These are phyloP conservation scores for Rhytidhysteron rufulum DNA, from an alignment of 2,329 filamentous ascomycete species.

Conservation along the genomic window DNA sequence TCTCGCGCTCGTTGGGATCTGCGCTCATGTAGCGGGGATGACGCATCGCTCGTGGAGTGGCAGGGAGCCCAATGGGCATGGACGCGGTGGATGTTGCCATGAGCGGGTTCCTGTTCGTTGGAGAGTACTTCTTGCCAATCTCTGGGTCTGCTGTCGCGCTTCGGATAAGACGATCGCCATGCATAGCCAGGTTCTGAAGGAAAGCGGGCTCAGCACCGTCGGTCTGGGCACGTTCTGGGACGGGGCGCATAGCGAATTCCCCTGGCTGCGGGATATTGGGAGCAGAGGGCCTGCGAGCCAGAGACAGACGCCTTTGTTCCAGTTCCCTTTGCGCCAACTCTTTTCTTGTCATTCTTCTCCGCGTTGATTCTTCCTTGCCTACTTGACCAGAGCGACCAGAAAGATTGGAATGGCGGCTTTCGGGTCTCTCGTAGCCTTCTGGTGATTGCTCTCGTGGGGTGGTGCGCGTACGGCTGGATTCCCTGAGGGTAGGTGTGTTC, in stretches of 20 bases:
- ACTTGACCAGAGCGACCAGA: constrained; percentile 27
- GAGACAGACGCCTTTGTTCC: constrained; percentile 78
- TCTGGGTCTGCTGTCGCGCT: constrained; percentile 65
- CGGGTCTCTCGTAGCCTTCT: constrained; percentile 19
- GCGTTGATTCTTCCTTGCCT: constrained; percentile 12
- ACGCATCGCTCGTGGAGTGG: constrained; percentile 87
- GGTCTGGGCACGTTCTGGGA: constrained; percentile 32
- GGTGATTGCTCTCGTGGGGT: constrained; percentile 31
- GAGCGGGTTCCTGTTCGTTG: constrained; percentile 26
- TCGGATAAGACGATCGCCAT: constrained; percentile 44
- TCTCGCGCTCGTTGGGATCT: constrained; percentile 49
- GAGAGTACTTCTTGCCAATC: constrained; percentile 37
- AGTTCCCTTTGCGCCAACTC: constrained; percentile 68
- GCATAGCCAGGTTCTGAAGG: constrained; percentile 30
- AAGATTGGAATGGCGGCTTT: constrained; percentile 22
- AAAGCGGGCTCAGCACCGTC: constrained; percentile 44
- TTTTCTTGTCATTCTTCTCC: constrained; percentile 36
- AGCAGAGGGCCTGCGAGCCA: constrained; percentile 70
- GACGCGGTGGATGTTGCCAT: constrained; percentile 47
- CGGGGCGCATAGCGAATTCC: constrained; percentile 39
- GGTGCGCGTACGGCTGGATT: constrained; percentile 30
- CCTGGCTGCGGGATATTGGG: constrained; percentile 75
- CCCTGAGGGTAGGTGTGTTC: constrained; percentile 22
- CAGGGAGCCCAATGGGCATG: constrained; percentile 71
- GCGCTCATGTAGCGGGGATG: constrained; percentile 66